Conservation (phyloP, 495 filamentous ascomycete species). For the Parathielavia appendiculata region DNA sequence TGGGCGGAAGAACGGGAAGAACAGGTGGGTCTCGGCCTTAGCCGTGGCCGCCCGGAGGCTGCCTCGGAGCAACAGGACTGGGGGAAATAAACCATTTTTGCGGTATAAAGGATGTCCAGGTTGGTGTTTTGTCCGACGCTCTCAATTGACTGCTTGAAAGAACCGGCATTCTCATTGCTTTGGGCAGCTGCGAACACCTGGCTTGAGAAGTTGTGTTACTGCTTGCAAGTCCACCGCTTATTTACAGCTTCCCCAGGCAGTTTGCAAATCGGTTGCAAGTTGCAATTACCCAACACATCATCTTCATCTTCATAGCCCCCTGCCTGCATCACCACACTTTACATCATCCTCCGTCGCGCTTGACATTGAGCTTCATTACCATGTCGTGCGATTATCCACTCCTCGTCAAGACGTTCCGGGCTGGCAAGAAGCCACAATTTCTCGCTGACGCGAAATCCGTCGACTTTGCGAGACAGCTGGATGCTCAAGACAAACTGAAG, state of each 20-base stretch:
- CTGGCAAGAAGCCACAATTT: slow-evolving; percentile 20
- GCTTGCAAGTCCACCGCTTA: too few relatives aligned
- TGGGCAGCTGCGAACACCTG: too few relatives aligned
- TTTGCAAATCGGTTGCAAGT: too few relatives aligned
- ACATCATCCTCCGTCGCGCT: neutral
- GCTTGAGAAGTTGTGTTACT: too few relatives aligned
- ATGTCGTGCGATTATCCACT: slow-evolving; percentile 12
- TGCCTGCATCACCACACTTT: neutral
- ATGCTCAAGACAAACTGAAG: slow-evolving; percentile 61
- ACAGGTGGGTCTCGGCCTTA: slow-evolving; percentile 8
- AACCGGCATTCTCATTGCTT: neutral
- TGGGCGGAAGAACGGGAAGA: neutral
- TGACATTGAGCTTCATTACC: neutral
- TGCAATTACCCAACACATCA: too few relatives aligned
- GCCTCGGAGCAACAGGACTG: slow-evolving; percentile 10
- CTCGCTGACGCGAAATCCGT: slow-evolving; percentile 15
- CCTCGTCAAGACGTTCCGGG: slow-evolving; percentile 10
- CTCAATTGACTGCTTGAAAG: neutral
- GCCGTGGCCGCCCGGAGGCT: neutral
- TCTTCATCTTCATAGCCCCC: too few relatives aligned
- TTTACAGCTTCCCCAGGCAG: too few relatives aligned
- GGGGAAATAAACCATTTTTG: neutral
- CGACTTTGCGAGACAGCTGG: slow-evolving; percentile 41
- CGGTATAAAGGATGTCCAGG: slow-evolving; percentile 10
- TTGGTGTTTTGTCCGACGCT: neutral